Evolutionary conservation across 2,329 filamentous ascomycete genomes (phyloP), one percentile per base, ranked within the genome.

Genomic region (Davidsoniella eucalypti): DNA sequence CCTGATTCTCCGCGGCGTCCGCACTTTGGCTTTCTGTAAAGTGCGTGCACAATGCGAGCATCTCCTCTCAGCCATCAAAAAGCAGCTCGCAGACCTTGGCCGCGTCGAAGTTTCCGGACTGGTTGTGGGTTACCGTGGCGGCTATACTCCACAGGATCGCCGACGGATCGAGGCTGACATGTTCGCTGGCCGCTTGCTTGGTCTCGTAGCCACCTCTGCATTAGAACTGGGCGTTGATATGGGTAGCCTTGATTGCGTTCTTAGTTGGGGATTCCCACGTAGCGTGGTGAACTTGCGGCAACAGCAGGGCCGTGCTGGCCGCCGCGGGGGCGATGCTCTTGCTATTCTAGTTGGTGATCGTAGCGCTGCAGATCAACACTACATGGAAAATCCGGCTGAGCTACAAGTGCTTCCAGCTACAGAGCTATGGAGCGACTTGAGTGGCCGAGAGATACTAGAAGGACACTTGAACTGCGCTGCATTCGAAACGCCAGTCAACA

Each of bases 401-500:
- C 82, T 98, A 21, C 90, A 96, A 64, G 92, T 84, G 0, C 86
- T 86, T 58, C 87, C 88, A 0, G 94, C 95, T 56, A 84, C 81
- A 56, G 84, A 87, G 61, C 69, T 96, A 2, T 87, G 92, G 60
- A 84, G 96, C 4, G 92, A 98, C 61, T 68, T 98, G n/a, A 73
- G 82, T 43, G 96, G 95, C 57, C 79, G 94, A 69, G 76, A 96
- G 3, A 82, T 95, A 5, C 71, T 92, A 0, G 92, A 96, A 68
- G 90, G 88, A 0, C 92, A 98, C 60, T 72, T 98, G 5, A 92
- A 98, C 63, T 98, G 92, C 59, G 92, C 92, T 0, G 92, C 92
- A 2, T 84, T 85, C 59, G 92, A 98, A 61, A 88, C 95, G 81
- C 90, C 92, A 0, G 85, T 98, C 52, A 75, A 76, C n/a, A 76